Evolutionary conservation across 1,284 basidiomycete genomes (phyloP), one percentile per base, ranked within the genome.

Genomic region (Athelia psychrophila): DNA sequence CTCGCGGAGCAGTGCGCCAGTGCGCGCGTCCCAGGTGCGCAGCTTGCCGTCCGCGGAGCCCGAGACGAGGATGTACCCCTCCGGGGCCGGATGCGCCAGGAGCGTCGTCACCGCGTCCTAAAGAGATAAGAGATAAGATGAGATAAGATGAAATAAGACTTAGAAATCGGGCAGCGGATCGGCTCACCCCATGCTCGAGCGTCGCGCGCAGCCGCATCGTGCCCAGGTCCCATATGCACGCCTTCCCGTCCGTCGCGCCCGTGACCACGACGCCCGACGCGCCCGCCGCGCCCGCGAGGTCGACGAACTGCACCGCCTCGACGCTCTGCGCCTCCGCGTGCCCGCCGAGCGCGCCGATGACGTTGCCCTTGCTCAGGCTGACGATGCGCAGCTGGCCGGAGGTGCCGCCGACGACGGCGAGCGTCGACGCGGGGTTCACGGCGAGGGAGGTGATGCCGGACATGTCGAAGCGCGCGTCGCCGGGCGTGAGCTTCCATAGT

Each of bases 181-280:
- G n/a, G 76, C 81, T 54, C 56, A 93, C 91, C 68, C 85, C 76
- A 64, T 96, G 93, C 56, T 88, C 77, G 6, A 95, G 73, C 25
- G 91, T 92, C 20, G 86, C 80, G 52, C 95, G 81, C 47, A 94
- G 68, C 54, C 89, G 80, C 76, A 90, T 91, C 13, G 92, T 93
- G 46, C 80, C 80, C 36, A 96, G 77, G 71, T 99, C 96, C 94
- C 95, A 98, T 42, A 98, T 86, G 63, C 91, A 93, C 23, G 88
- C 89, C 67, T 92, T 95, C 0, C 95, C 95, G 65, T 99, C 97
- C 9, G 95, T 98, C 2, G 84, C 94, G 8, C 91, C 95, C 1
- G 91, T 95, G 1, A 95, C 84, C 24, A 89, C 89, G 15, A 92
- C 81, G 27, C 88, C 86, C 45, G 79, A 78, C 5, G 78, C 84